Percentiles rank a stretch among this genome's conserved stretches.
These are phyloP conservation scores for Xylariaceae sp. DNA, from an alignment of 2,329 filamentous ascomycete species.

Conservation along the genomic window DNA sequence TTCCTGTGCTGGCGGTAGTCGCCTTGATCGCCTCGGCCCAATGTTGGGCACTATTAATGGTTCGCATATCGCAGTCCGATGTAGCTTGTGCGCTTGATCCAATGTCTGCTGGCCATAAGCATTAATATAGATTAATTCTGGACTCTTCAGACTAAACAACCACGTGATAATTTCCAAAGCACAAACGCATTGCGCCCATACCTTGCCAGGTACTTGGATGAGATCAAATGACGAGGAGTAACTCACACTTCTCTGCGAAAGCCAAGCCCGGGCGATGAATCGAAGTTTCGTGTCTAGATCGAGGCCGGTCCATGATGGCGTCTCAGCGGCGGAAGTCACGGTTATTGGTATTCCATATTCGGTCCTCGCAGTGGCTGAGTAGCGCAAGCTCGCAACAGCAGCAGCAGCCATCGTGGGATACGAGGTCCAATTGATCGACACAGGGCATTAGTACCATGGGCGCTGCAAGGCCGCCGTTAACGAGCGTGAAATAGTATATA, in stretches of 20 bases:
- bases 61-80: constrained; percentile 13
- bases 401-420: constrained; percentile 51
- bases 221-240: constrained; percentile 13
- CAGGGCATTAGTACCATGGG: constrained; percentile 48
- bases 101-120: constrained; percentile 13
- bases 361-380: constrained; percentile 39
- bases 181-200: no score
- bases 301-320: constrained; percentile 33
- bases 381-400: constrained; percentile 39
- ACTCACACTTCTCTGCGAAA: constrained; percentile 32
- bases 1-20: constrained; percentile 16
- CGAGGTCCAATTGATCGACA: constrained; percentile 38
- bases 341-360: constrained; percentile 34
- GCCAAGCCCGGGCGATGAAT: constrained; percentile 39
- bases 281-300: constrained; percentile 32
- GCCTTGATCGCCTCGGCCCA: constrained; percentile 34
- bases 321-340: constrained; percentile 28
- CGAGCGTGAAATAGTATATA: constrained; percentile 14
- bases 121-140: constrained; percentile 18
- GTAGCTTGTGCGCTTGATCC: constrained; percentile 8
- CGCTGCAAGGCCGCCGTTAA: constrained; percentile 32
- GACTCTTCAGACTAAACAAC: constrained; percentile 5
- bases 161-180: no score
- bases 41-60: constrained; percentile 29
- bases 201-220: no score